These are phyloP conservation scores for Penicillium samsonianum DNA, from an alignment of 495 filamentous ascomycete species.

Conservation along the genomic window DNA sequence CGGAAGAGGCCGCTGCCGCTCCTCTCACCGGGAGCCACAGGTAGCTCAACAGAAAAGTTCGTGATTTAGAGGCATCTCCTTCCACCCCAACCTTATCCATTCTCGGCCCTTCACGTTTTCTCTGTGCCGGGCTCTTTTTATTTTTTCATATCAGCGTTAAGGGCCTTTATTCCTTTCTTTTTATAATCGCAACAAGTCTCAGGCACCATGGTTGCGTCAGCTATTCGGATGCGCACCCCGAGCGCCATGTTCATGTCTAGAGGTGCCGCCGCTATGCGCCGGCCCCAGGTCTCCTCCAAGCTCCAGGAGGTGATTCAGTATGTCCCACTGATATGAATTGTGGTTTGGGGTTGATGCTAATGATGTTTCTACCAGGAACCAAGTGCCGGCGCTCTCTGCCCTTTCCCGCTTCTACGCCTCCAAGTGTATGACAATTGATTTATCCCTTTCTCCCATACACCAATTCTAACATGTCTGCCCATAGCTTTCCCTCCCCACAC, in stretches of 20 bases:
- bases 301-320: constrained; percentile 49
- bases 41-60: constrained; percentile 53
- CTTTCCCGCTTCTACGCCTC: constrained; percentile 75
- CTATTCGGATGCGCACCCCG: constrained; percentile 50
- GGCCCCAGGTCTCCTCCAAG: constrained; percentile 47
- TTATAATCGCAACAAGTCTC: constrained; percentile 32
- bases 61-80: constrained; percentile 30
- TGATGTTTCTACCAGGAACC: constrained; percentile 33
- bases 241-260: constrained; percentile 48
- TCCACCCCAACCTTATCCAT: constrained; percentile 35
- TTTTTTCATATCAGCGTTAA: constrained; percentile 28
- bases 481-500: constrained; percentile 88
- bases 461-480: constrained; percentile 27
- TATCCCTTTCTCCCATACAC: constrained; percentile 7
- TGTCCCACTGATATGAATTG: constrained; percentile 16
- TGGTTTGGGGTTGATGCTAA: constrained; percentile 23
- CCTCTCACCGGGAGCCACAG: constrained; percentile 26
- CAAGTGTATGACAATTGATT: constrained; percentile 59
- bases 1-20: constrained; percentile 23
- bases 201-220: constrained; percentile 48
- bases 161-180: constrained; percentile 32
- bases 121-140: constrained; percentile 15
- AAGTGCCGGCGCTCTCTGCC: constrained; percentile 58
- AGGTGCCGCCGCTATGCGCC: constrained; percentile 45
- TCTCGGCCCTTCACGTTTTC: constrained; percentile 32